These are phyloP conservation scores for Trichoderma erinaceum DNA, from an alignment of 495 filamentous ascomycete genomes.

Conservation along the genomic window DNA sequence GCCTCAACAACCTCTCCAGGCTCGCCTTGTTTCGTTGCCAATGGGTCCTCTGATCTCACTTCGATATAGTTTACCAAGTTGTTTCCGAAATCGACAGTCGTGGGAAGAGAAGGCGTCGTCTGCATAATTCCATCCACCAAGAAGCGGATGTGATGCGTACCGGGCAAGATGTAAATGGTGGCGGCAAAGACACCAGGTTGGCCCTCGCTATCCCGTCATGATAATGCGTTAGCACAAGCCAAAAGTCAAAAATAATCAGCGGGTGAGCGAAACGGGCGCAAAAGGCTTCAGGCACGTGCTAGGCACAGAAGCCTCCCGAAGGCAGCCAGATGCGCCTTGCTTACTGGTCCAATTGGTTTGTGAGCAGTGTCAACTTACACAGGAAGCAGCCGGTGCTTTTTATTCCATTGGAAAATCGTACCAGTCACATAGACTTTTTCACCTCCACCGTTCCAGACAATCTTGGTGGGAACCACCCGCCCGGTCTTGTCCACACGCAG, in stretches of 20 bases:
- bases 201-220: conserved; percentile 35
- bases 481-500: conserved; percentile 58
- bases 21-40: not conserved
- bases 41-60: conserved; percentile 67
- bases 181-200: conserved; percentile 59
- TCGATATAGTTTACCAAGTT: conserved; percentile 97
- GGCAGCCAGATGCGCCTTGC: too few species aligned
- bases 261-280: not conserved
- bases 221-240: not conserved
- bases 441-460: conserved; percentile 75
- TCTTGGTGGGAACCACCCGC: conserved; percentile 66
- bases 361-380: conserved; percentile 52
- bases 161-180: conserved; percentile 74
- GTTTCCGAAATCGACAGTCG: conserved; percentile 93
- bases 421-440: conserved; percentile 94
- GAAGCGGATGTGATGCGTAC: conserved; percentile 95
- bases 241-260: not conserved
- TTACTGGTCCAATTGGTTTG: too few species aligned
- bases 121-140: conserved; percentile 90
- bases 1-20: conserved; percentile 19
- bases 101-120: conserved; percentile 77
- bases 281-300: not conserved
- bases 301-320: not conserved
- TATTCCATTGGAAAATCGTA: conserved; percentile 92
- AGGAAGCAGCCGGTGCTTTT: conserved; percentile 78